Evolutionary conservation across 1,284 basidiomycete genomes (phyloP).

Genomic region (Cutaneotrichosporon dermatis): DNA sequence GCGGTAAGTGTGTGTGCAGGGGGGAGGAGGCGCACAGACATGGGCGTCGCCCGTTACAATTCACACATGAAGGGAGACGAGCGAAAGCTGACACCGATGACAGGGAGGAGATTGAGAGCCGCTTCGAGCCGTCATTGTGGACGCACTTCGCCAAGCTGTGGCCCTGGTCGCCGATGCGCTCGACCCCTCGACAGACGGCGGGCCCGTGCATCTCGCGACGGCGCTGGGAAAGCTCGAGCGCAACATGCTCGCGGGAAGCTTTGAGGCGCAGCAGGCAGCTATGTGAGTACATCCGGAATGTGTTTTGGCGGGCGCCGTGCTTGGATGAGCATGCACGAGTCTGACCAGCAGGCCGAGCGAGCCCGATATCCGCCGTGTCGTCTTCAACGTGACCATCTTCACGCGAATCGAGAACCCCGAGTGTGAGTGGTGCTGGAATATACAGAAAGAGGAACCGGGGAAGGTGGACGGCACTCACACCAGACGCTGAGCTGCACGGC

Average conservation of each 20-base stretch:
- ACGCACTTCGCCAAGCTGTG: slow-evolving; percentile 4
- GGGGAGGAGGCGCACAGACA: neutral
- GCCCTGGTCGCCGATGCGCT: slow-evolving; percentile 9
- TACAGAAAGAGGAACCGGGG: too few species aligned
- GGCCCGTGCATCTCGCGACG: slow-evolving; percentile 23
- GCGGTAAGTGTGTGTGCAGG: slow-evolving; percentile 22
- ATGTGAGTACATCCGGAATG: slow-evolving; percentile 20
- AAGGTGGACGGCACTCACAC: too few species aligned
- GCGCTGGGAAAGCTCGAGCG: slow-evolving; percentile 38
- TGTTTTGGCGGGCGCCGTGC: too few species aligned
- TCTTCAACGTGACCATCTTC: slow-evolving; percentile 43
- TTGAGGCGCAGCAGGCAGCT: slow-evolving; percentile 24
- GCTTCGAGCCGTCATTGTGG: slow-evolving; percentile 19
- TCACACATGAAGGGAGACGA: too few species aligned
- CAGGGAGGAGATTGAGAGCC: slow-evolving; percentile 19
- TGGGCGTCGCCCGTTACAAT: too few species aligned
- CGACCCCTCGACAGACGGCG: slow-evolving; percentile 19
- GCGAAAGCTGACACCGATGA: too few species aligned
- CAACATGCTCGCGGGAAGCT: slow-evolving; percentile 39
- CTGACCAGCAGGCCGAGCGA: slow-evolving; percentile 26
- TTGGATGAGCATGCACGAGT: too few species aligned
- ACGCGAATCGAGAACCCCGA: slow-evolving; percentile 33
- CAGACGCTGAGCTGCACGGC: slow-evolving; percentile 37
- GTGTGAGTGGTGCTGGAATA: slow-evolving; percentile 22
- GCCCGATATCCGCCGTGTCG: slow-evolving; percentile 23